Evolutionary conservation across 164 flowering plant species (phyloP), one percentile per base, ranked within the genome.

Genomic region (Liquidambar formosana): DNA sequence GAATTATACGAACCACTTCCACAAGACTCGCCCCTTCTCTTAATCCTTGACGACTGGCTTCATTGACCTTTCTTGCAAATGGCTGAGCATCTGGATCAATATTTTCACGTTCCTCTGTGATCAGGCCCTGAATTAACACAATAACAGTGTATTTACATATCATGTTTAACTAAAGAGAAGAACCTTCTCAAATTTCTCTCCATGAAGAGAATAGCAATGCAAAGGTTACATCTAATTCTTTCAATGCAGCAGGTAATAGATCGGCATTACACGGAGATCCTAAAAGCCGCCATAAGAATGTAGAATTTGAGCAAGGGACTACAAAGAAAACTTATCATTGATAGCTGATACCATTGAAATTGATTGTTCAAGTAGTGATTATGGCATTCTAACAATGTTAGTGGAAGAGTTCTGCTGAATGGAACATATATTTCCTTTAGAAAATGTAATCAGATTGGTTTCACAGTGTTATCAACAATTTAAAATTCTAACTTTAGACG

Each of bases 81-180:
- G 97, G 97, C 63, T 68, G 71, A 1, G 93, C 98, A 67, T 91
- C 93, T 21, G 91, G 90, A 72, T 93, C 99, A 77, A 93, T 81
- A 73, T 81, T 75, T 64, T 79, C 82, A 49, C 99, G 96, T 21
- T 79, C 93, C 73, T 95, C 93, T 33, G 98, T 91, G 61, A 95
- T 89, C 66, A 95, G 78, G 15, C 99, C 99, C 99, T 95, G 72
- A 14, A 26, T 51, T 56, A 61, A 57, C 47, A 65, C 48, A 23
- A 62, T 10, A 48, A 16, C 16, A 44, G 28, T 45, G 44, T 33
- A 33, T 33, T 33, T 33, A 33, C 4, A 2, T 33, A 33, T 33
- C 41, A 33, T 33, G 41, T 33, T 33, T 33, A 6, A 6, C 41
- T 33, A 33, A 33, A 33, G 41, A 33, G 41, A 33, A 33, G 41